phyloP scores from a whole-genome alignment of 441 rosid genomes.

The Breynia disticha region DNA sequence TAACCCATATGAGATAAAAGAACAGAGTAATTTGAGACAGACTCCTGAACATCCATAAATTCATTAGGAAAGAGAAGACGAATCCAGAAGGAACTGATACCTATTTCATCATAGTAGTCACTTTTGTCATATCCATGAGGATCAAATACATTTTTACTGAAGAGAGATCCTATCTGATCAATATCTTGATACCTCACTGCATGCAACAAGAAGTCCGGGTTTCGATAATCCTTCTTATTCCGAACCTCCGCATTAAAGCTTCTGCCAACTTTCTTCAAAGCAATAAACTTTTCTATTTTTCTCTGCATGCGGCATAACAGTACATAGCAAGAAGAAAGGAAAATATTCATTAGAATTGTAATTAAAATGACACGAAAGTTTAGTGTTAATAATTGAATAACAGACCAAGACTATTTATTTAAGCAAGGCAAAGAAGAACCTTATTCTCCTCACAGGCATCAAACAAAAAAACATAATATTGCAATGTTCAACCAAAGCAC shows the following conservation, averaged over 20 bases:
- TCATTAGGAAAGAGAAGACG: not conserved
- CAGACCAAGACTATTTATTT: too few species aligned
- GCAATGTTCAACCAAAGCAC: too few species aligned
- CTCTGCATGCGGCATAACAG: slow-evolving; percentile 39
- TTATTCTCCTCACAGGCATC: too few species aligned
- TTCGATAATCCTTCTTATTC: slow-evolving; percentile 85
- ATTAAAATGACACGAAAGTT: too few species aligned
- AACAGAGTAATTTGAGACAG: not conserved
- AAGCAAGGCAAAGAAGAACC: not conserved
- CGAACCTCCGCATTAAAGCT: slow-evolving; percentile 94
- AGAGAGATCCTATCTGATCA: slow-evolving; percentile 90
- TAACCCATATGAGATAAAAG: not conserved
- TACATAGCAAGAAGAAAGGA: not conserved
- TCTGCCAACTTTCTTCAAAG: slow-evolving; percentile 68
- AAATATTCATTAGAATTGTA: not conserved
- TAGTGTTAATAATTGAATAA: too few species aligned
- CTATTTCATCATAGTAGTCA: slow-evolving; percentile 77
- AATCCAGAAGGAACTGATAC: slow-evolving; percentile 26
- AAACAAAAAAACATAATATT: not conserved
- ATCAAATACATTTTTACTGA: slow-evolving; percentile 85
- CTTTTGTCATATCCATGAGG: slow-evolving; percentile 87
- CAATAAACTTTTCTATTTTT: slow-evolving; percentile 68
- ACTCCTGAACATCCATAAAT: not conserved
- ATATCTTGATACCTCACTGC: slow-evolving; percentile 94
- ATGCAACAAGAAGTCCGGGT: slow-evolving; percentile 87